Evolutionary conservation across 2,329 filamentous ascomycete genomes (phyloP).

Genomic region (Fusarium globosum): DNA sequence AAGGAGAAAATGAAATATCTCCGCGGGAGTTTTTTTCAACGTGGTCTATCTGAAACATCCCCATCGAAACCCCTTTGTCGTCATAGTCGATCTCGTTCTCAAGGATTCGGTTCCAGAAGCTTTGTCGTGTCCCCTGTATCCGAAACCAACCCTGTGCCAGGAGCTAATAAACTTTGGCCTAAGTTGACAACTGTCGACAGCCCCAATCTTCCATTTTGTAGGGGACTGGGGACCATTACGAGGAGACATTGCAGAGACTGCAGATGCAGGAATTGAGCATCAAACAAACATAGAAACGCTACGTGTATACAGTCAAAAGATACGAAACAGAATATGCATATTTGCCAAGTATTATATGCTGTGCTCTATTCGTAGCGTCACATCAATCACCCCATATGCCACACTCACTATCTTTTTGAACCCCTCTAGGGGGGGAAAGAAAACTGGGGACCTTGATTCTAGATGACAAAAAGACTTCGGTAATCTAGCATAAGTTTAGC

Average conservation of each 20-base stretch:
- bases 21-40: neutral
- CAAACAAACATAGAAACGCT: neutral
- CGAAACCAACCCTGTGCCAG: conserved; percentile 4
- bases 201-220: neutral
- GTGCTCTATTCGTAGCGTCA: neutral
- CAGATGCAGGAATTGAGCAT: neutral
- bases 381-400: neutral
- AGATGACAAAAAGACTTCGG: no score
- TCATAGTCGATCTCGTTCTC: conserved; percentile 30
- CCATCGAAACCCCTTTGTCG: conserved; percentile 19
- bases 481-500: no score
- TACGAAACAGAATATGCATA: conserved; percentile 4
- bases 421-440: neutral
- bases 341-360: conserved; percentile 1
- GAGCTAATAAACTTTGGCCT: conserved; percentile 20
- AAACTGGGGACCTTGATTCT: no score
- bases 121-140: conserved; percentile 19
- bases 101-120: conserved; percentile 21
- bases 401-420: neutral
- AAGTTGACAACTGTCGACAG: neutral
- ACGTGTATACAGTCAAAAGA: neutral
- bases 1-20: neutral
- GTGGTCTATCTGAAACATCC: conserved; percentile 22
- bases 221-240: conserved; percentile 1
- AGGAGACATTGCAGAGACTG: neutral